Evolutionary conservation across 2,329 filamentous ascomycete species (phyloP), one percentile per base, ranked within the genome.

Genomic region (Phyllosticta citriasiana): DNA sequence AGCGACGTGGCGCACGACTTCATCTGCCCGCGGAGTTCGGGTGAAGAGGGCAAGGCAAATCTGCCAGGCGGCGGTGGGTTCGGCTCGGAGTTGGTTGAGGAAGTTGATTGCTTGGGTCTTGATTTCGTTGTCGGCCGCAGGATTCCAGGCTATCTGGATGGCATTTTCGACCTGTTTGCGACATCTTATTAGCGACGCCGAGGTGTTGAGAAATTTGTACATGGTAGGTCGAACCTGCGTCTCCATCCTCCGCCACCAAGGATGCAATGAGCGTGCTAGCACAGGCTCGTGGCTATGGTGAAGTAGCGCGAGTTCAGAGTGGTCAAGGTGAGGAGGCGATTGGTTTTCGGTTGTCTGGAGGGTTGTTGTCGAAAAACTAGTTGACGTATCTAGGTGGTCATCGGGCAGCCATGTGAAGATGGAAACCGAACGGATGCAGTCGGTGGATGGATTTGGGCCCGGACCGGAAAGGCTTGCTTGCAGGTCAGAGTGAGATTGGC

Each of bases 141-240:
- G 89, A 76, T 93, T 87, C 79, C 87, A 94, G 76, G 91, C 90
- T 78, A 97, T 95, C 76, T 94, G 86, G 78, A 97, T 94, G 76
- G 94, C 94, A 79, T 90, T 93, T 78, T 94, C 89, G 75, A 97
- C 87, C 90, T 97, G 62, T 26, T 53, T 7, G 22, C 22, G 51
- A 22, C 3, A 53, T 26, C 14, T 19, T 35, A 55, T 58, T 35
- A 62, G 60, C 60, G 56, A 30, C 30, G 53, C 50, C 52, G 25
- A 25, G 27, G 24, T 33, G 55, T 51, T 53, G 56, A 22, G 60
- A 35, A 55, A 19, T 51, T 25, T 53, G 59, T 47, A 47, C n/a
- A n/a, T 10, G 35, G 57, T 25, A 51, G 12, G 52, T 12, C 50
- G 56, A 56, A 62, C 60, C 60, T 62, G 60, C 14, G 61, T 57